Conservation (phyloP, 352 stramenopile species). For the Pythium grandisporangium region DNA sequence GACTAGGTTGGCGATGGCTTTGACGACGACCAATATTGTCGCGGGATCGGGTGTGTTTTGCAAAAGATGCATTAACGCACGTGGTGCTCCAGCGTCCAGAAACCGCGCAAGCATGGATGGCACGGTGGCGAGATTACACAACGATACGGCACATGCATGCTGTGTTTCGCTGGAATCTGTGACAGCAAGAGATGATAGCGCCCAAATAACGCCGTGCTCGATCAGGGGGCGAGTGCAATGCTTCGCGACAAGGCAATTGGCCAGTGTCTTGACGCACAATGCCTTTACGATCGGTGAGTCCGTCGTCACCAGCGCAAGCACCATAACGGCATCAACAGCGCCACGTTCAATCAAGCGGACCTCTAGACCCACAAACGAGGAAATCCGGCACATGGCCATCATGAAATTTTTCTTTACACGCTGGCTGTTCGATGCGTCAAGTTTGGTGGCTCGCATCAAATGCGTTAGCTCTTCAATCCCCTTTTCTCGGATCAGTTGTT, state of each 20-base stretch:
- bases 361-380: conserved; percentile 51
- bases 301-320: conserved; percentile 60
- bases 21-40: conserved; percentile 49
- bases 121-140: conserved; percentile 66
- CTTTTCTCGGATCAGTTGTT: conserved; percentile 62
- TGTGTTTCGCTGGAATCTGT: conserved; percentile 45
- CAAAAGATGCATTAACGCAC: conserved; percentile 51
- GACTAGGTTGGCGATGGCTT: conserved; percentile 70
- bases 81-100: conserved; percentile 51
- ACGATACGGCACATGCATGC: conserved; percentile 51
- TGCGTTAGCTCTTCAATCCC: conserved; percentile 65
- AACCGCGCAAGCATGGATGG: conserved; percentile 53
- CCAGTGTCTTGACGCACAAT: conserved; percentile 61
- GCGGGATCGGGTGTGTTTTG: conserved; percentile 22
- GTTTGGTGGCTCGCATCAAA: conserved; percentile 32
- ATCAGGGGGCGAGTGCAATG: conserved; percentile 54
- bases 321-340: conserved; percentile 55
- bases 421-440: conserved; percentile 21
- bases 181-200: conserved; percentile 49
- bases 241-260: conserved; percentile 66
- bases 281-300: conserved; percentile 55
- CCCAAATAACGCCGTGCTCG: conserved; percentile 72
- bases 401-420: conserved; percentile 63
- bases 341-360: conserved; percentile 61
- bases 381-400: conserved; percentile 57